Percentiles rank a stretch among this genome's conserved stretches.
Evolutionary conservation across 345 rosid species (phyloP).

Genomic region (Populus ilicifolia): DNA sequence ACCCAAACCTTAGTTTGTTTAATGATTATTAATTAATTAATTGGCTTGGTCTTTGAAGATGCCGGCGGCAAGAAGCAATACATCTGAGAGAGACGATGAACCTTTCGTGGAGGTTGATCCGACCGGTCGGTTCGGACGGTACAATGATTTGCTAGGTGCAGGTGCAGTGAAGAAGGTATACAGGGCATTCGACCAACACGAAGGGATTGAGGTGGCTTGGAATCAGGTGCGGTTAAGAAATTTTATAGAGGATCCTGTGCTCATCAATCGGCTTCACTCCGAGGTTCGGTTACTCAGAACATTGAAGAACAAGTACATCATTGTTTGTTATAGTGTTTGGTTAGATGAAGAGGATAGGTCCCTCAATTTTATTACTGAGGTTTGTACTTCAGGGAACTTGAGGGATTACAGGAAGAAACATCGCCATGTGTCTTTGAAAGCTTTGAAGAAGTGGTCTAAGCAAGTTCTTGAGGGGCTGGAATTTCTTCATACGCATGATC

Average conservation of each 20-base stretch:
- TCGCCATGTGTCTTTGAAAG: slow-evolving; percentile 62
- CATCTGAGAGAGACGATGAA: slow-evolving; percentile 42
- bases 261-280: slow-evolving; percentile 52
- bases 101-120: slow-evolving; percentile 62
- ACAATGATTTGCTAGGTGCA: slow-evolving; percentile 49
- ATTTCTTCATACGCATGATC: slow-evolving; percentile 64
- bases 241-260: slow-evolving; percentile 42
- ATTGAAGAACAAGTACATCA: slow-evolving; percentile 50
- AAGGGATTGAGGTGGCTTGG: slow-evolving; percentile 78
- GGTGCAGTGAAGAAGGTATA: slow-evolving; percentile 73
- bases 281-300: slow-evolving; percentile 63
- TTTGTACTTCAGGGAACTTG: slow-evolving; percentile 64
- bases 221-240: slow-evolving; percentile 56
- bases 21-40: not conserved
- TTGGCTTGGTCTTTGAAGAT: slow-evolving; percentile 26
- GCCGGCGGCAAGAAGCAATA: slow-evolving; percentile 44
- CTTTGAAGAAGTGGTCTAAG: slow-evolving; percentile 68
- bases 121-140: slow-evolving; percentile 57
- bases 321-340: slow-evolving; percentile 63
- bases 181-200: slow-evolving; percentile 72
- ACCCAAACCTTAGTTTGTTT: too few relatives aligned
- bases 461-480: slow-evolving; percentile 61
- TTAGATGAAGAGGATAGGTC: slow-evolving; percentile 38
- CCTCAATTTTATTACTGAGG: slow-evolving; percentile 67
- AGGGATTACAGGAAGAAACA: slow-evolving; percentile 63